These are phyloP conservation scores for Cyclotella atomus DNA, from an alignment of 108 stramenopile species.

Conservation along the genomic window DNA sequence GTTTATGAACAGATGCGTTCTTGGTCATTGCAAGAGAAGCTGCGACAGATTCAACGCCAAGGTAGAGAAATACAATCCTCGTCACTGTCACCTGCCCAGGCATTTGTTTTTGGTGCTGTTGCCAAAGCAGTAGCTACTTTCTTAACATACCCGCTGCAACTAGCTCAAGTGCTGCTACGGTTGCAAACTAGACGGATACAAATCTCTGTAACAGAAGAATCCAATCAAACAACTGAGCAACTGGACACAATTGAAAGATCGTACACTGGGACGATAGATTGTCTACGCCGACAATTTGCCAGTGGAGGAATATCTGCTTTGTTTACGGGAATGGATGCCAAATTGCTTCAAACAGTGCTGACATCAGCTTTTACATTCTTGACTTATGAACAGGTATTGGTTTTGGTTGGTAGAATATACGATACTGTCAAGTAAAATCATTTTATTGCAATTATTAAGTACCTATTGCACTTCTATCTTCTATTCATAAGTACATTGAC, in stretches of 20 bases:
- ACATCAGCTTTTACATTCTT: slow-evolving; percentile 89
- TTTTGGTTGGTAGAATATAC: slow-evolving; percentile 41
- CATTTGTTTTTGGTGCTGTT: slow-evolving; percentile 87
- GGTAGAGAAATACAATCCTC: background rate
- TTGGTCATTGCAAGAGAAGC: slow-evolving; percentile 15
- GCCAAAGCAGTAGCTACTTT: slow-evolving; percentile 91
- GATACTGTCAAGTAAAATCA: background rate
- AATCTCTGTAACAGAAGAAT: background rate
- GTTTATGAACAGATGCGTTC: slow-evolving; percentile 85
- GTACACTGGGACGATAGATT: slow-evolving; percentile 75
- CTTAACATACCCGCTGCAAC: slow-evolving; percentile 89
- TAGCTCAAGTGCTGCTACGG: slow-evolving; percentile 70
- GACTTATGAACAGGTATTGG: slow-evolving; percentile 88
- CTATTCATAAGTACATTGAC: slow-evolving; percentile 62
- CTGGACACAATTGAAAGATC: background rate
- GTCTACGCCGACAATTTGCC: slow-evolving; percentile 67
- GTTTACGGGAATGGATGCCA: slow-evolving; percentile 91
- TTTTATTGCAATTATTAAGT: background rate
- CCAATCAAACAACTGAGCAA: background rate
- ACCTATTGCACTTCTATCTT: background rate
- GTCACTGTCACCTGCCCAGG: slow-evolving; percentile 65
- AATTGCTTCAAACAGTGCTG: slow-evolving; percentile 90
- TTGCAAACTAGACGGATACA: slow-evolving; percentile 37
- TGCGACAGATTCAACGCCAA: background rate
- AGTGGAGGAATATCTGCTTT: slow-evolving; percentile 66